Base-by-base conservation (phyloP, 768 basidiomycete species). In the Phylloporus sp. region DNA sequence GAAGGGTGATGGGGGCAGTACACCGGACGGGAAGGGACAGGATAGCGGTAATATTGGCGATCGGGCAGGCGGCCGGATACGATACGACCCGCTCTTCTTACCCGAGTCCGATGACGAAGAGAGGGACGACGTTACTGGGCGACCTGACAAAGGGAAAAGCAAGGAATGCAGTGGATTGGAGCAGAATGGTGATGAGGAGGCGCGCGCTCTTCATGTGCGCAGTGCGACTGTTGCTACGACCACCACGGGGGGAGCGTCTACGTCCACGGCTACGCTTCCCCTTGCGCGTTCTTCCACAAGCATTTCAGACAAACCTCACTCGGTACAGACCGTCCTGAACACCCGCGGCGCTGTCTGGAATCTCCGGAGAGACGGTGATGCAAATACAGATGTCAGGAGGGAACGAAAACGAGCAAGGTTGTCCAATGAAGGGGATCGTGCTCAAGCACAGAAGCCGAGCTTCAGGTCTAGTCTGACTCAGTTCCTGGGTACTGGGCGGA, bases 341-440 rank as follows among this genome's bases (percentile, higher is more conserved):
- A 86, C 86, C 0, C 68, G 73, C 5, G 65, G 70, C 5, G 79
- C 84, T 3, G 60, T 69, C 2, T 87, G 84, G 79, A 74, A 73
- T 50, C 55, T 74, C 16, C 60, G 63, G 23, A 59, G 45, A 13
- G 44, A 58, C n/a, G 44, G 32, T 8, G 54, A 47, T n/a, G 49
- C 48, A 18, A 48, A 52, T 29, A 54, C 56, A 41, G 56, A 56
- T 20, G 44, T 38, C 18, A 57, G 58, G 20, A 68, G 67, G 23
- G 67, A 55, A 41, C 53, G 59, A 54, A 84, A 80, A 68, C 77
- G 74, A 32, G 49, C 67, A 43, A 61, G 59, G 41, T 16, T 66
- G 42, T 57, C 54, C 7, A 47, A 2, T 26, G 66, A 63, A 15
- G 29, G 28, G 0, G 49, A 41, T 40, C 42, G 35, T 10, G 36